Evolutionary conservation across 2,329 filamentous ascomycete genomes (phyloP).

Genomic region (Ophiosphaerella korrae): DNA sequence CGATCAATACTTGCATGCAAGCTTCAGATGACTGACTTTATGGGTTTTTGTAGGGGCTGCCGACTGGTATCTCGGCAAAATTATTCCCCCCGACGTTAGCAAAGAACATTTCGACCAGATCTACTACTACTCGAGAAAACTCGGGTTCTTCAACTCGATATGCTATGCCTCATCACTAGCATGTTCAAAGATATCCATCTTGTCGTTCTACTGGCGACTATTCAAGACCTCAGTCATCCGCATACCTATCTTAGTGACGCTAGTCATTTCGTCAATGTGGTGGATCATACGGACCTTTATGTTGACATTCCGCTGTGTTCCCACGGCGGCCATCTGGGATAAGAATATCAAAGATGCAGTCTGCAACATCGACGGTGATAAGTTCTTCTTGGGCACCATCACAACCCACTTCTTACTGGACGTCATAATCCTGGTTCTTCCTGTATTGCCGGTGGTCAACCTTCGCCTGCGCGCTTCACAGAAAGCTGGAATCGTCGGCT

Average conservation of each 20-base stretch:
- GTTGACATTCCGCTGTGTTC: constrained; percentile 11
- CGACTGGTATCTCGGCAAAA: constrained; percentile 3
- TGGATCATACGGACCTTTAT: constrained; percentile 10
- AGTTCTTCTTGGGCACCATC: constrained; percentile 10
- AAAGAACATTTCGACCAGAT: constrained; percentile 1
- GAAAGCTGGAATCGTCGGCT: constrained; percentile 4
- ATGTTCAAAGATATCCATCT: constrained; percentile 10
- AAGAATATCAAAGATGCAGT: constrained; percentile 1
- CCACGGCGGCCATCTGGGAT: constrained; percentile 8
- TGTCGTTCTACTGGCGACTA: constrained; percentile 10
- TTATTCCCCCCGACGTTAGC: constrained; percentile 1
- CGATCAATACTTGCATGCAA: neutral
- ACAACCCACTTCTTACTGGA: constrained; percentile 10
- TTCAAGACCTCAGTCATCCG: constrained; percentile 9
- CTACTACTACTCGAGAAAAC: constrained; percentile 5
- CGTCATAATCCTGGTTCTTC: constrained; percentile 3
- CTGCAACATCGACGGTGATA: constrained; percentile 10
- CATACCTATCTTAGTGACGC: constrained; percentile 3
- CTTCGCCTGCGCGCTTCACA: constrained; percentile 2
- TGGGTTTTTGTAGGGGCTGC: constrained; percentile 1
- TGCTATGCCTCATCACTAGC: constrained; percentile 10
- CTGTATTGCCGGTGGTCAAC: constrained; percentile 1
- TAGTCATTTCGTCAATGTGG: constrained; percentile 3
- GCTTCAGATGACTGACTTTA: neutral
- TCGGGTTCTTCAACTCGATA: constrained; percentile 11